Conservation (phyloP, 1,139 yeast genomes). For the Blastobotrys capitulatus region DNA sequence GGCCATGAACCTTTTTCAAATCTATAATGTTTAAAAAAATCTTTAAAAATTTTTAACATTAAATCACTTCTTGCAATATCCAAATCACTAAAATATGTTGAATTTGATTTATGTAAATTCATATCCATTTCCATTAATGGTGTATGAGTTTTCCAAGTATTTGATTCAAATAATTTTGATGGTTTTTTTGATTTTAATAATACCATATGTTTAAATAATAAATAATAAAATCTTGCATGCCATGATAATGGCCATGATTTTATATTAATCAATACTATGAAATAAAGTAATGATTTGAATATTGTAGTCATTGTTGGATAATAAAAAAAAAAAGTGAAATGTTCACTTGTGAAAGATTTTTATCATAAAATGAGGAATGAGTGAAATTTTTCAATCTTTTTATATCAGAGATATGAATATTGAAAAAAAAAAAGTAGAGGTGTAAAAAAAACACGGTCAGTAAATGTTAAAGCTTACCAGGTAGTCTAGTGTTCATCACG, state of each 20-base stretch:
- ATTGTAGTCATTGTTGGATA: background rate
- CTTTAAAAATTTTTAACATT: slow-evolving; percentile 46
- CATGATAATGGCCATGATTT: slow-evolving; percentile 71
- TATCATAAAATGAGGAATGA: no score
- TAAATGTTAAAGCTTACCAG: no score
- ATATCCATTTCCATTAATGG: slow-evolving; percentile 79
- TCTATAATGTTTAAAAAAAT: slow-evolving; percentile 26
- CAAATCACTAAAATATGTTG: slow-evolving; percentile 79
- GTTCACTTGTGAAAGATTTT: no score
- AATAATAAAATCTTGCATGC: slow-evolving; percentile 54
- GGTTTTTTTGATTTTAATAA: slow-evolving; percentile 27
- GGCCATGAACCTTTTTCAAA: slow-evolving; percentile 51
- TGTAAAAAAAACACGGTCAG: no score
- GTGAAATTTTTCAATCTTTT: no score
- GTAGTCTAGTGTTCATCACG: no score
- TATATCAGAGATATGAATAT: no score
- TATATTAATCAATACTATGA: slow-evolving; percentile 27
- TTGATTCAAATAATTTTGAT: slow-evolving; percentile 38
- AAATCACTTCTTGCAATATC: slow-evolving; percentile 73
- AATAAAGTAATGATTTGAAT: slow-evolving; percentile 14
- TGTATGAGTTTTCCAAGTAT: slow-evolving; percentile 50
- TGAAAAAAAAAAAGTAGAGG: no score
- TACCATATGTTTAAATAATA: slow-evolving; percentile 34
- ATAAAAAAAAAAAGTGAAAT: background rate
- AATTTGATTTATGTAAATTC: slow-evolving; percentile 80